Conservation (phyloP, 202 grass and related monocot genomes). For the Schoenoplectus triqueter region DNA sequence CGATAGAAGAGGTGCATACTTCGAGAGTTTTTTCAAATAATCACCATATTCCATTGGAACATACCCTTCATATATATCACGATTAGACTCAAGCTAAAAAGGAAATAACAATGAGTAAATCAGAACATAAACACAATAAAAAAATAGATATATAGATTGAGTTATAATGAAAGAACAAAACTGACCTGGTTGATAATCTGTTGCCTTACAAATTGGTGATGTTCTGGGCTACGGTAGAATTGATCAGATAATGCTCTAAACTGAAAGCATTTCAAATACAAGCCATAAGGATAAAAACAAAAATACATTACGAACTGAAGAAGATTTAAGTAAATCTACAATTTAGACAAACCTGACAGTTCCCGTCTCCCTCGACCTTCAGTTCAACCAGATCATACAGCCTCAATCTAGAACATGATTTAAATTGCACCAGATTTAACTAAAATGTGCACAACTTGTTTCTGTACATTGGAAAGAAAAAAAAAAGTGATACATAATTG, state of each 20-base stretch:
- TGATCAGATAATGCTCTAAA: conserved; percentile 71
- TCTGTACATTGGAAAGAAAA: conserved; percentile 25
- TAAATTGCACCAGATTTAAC: conserved; percentile 16
- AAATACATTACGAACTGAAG: conserved; percentile 18
- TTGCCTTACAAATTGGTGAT: conserved; percentile 71
- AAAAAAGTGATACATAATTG: conserved; percentile 18
- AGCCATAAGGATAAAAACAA: not conserved
- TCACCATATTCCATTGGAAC: conserved; percentile 62
- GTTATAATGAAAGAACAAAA: conserved; percentile 10
- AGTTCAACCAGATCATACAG: conserved; percentile 73
- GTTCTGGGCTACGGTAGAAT: conserved; percentile 65
- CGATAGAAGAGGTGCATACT: conserved; percentile 42
- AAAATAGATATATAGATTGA: not conserved
- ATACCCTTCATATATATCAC: conserved; percentile 64
- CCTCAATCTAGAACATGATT: conserved; percentile 48
- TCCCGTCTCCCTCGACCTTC: conserved; percentile 72
- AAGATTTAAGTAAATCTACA: conserved; percentile 23
- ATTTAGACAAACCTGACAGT: conserved; percentile 62
- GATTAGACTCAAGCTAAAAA: conserved; percentile 61
- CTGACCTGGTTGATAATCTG: conserved; percentile 51
- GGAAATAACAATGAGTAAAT: not conserved
- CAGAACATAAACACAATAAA: conserved; percentile 26
- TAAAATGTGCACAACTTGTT: conserved; percentile 17
- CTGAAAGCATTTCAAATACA: conserved; percentile 44
- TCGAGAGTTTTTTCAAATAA: conserved; percentile 62